Percentiles rank a stretch among this genome's conserved stretches.
Evolutionary conservation across 257 asterid species (phyloP).

Genomic region (Coffea eugenioides): DNA sequence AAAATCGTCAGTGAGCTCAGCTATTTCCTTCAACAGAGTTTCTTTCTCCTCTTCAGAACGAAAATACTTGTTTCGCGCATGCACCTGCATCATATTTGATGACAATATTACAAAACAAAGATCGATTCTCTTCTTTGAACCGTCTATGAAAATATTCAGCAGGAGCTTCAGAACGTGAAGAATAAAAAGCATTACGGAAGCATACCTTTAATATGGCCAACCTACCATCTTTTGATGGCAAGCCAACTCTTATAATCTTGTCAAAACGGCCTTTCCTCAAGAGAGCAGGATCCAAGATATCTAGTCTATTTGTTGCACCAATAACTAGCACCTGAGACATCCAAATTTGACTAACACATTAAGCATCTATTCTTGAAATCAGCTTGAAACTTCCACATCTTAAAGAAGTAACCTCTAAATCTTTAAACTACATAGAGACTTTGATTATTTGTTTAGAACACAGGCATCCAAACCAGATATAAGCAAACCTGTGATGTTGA

Average conservation of each 20-base stretch:
- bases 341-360: not conserved
- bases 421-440: not conserved
- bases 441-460: not conserved
- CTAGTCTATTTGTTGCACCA: slow-evolving; percentile 98
- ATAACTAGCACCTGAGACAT: slow-evolving; percentile 74
- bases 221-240: slow-evolving; percentile 95
- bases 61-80: slow-evolving; percentile 93
- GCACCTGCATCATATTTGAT: slow-evolving; percentile 57
- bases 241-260: slow-evolving; percentile 94
- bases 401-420: not conserved
- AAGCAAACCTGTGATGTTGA: slow-evolving; percentile 78
- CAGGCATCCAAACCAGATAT: not conserved
- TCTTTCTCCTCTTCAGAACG: slow-evolving; percentile 93
- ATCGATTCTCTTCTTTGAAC: not conserved
- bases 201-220: slow-evolving; percentile 89
- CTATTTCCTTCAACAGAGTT: slow-evolving; percentile 75
- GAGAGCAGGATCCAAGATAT: slow-evolving; percentile 98
- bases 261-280: slow-evolving; percentile 96
- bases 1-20: slow-evolving; percentile 80
- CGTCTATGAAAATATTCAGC: not conserved
- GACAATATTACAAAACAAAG: slow-evolving; percentile 20
- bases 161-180: not conserved
- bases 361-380: not conserved
- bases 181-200: slow-evolving; percentile 9
- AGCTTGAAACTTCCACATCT: not conserved